Conservation (phyloP, 2,329 filamentous ascomycete species). For the Fusarium solani-melongenae region DNA sequence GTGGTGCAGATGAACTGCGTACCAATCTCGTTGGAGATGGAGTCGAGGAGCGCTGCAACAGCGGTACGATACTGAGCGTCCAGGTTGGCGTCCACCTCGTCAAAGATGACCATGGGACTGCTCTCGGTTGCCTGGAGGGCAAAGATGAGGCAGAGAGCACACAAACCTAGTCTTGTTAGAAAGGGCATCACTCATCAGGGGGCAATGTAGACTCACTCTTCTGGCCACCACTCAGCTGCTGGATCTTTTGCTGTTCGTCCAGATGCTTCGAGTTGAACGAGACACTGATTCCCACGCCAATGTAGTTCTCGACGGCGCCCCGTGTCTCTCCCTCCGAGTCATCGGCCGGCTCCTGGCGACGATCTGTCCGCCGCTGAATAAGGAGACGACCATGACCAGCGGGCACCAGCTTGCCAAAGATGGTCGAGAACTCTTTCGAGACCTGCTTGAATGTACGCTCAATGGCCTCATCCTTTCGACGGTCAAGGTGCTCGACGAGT, state of each 20-base stretch:
- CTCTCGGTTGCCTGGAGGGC: slow-evolving; percentile 98
- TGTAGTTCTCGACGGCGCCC: slow-evolving; percentile 90
- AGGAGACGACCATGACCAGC: slow-evolving; percentile 91
- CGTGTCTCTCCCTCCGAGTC: slow-evolving; percentile 78
- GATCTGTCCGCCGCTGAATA: slow-evolving; percentile 90
- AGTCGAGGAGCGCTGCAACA: slow-evolving; percentile 87
- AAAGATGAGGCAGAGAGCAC: slow-evolving; percentile 96
- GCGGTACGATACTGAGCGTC: slow-evolving; percentile 98
- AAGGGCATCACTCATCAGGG: not conserved
- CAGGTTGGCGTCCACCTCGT: slow-evolving; percentile 98
- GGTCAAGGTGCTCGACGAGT: slow-evolving; percentile 90
- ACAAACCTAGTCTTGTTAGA: slow-evolving; percentile 71
- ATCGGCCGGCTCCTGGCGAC: slow-evolving; percentile 61
- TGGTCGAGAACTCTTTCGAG: slow-evolving; percentile 88
- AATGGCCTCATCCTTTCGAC: slow-evolving; percentile 97
- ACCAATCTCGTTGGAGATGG: slow-evolving; percentile 74
- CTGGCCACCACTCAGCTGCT: slow-evolving; percentile 95
- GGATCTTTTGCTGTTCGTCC: slow-evolving; percentile 97
- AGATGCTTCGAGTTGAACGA: slow-evolving; percentile 97
- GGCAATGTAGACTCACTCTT: slow-evolving; percentile 76
- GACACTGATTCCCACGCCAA: slow-evolving; percentile 94
- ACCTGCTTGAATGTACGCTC: slow-evolving; percentile 99
- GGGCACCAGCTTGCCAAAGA: slow-evolving; percentile 95
- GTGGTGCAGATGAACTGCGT: slow-evolving; percentile 98
- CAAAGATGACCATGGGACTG: slow-evolving; percentile 98